Evolutionary conservation across 2,329 filamentous ascomycete species (phyloP), one percentile per base, ranked within the genome.

Genomic region (Aspergillus ochraceoroseus): DNA sequence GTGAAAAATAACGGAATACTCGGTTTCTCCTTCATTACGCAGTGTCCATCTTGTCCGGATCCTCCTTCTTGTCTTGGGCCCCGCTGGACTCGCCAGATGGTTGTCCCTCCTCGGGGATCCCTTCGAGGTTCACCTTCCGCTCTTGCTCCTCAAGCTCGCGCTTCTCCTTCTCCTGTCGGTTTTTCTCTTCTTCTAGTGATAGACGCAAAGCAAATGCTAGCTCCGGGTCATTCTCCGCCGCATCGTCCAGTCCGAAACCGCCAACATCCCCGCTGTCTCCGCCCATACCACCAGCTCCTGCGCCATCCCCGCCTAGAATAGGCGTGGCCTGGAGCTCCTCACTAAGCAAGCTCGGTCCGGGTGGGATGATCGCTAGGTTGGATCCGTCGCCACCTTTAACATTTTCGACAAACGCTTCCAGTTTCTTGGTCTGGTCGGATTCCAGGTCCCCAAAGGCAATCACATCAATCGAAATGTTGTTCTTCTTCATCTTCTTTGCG

Each of bases 401-500:
- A 48, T 83, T 84, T 48, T 94, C 85, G 67, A 95, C 88, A 74
- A 98, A 98, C 18, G 86, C 83, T 60, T 87, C 82, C 38, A 98
- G 80, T 72, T 96, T 96, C 64, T 85, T 80, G 40, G 85, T 85
- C 48, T 83, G 87, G 52, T 94, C 87, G 55, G 89, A 86, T 52
- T 92, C 87, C 38, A 95, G 77, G 57, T 98, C 90, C 53, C 92
- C 92, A 58, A 98, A 98, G 32, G 90, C 80, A 47, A 98, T 79
- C 59, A 98, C 90, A 66, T 98, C 92, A 61, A 98, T 86, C 47
- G 83, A 86, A 46, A 95, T 86, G 60, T 86, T 90, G 67, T 83
- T 85, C 77, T 98, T 98, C 80, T 96, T 96, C 88, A 96, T 94
- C 72, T 92, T 94, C 74, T 92, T 94, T 30, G 92, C 89, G 19